Base-by-base conservation (phyloP, 177 flowering plant species). In the Vitis hybrid region DNA sequence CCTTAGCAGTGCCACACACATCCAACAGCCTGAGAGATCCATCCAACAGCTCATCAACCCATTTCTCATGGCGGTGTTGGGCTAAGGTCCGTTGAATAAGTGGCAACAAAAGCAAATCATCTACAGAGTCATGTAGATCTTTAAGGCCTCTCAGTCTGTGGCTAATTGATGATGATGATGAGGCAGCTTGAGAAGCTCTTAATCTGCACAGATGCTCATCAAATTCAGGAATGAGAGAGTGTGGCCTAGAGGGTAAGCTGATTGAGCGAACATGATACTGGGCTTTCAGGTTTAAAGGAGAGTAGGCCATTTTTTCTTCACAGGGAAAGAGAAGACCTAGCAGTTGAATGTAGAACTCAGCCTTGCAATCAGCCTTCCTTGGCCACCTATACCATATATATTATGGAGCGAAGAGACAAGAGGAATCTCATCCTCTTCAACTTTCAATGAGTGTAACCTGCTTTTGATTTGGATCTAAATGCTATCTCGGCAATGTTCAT, bases 221-320 rank as follows among this genome's bases (percentile, higher is more conserved):
- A 9, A 76, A 21, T 52, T 60, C 60, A 6, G 65, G 55, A 19
- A 60, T 51, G 14, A 72, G 56, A 4, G 80, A 77, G 59, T 78
- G 80, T 51, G 78, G 60, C 57, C 65, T 70, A 1, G 82, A 72
- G 2, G 83, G 86, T 56, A 80, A 67, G 62, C 84, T 83, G 45
- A 72, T 64, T 2, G 82, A 76, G 18, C 82, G 79, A 52, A 39
- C 60, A 69, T 80, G 86, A 33, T n/a, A 26, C 52, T 57, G 59
- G 60, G 21, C 10, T 68, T 48, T 75, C 3, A 66, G 52, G 53
- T 15, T 68, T 15, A 53, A 2, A 18, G 50, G 16, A 18, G 74
- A 62, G 57, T 61, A n/a, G 50, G 73, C 66, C 74, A 72, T 72
- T 29, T 13, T 18, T 57, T 39, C 48, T 39, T 5, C 48, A 0